Conservation (phyloP, 805 yeast genomes). For the Candida wancherniae region DNA sequence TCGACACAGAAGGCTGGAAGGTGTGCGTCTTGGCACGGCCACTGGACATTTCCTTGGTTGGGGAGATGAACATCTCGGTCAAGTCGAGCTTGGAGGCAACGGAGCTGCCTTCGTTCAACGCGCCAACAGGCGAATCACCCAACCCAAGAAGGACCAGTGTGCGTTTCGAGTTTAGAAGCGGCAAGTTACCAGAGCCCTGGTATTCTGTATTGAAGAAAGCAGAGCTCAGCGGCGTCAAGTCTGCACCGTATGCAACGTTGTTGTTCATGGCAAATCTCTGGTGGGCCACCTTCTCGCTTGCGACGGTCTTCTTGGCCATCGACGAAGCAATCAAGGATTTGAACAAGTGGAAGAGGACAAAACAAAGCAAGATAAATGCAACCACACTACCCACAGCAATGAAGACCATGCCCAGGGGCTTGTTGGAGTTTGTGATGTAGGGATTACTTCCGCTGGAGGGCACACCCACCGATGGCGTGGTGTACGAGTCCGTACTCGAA, state of each 20-base stretch:
- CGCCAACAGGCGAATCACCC: slow-evolving; percentile 10
- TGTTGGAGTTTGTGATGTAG: slow-evolving; percentile 44
- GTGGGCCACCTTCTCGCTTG: slow-evolving; percentile 27
- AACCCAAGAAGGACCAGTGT: slow-evolving; percentile 19
- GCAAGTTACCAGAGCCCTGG: slow-evolving; percentile 28
- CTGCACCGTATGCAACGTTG: slow-evolving; percentile 25
- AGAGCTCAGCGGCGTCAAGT: slow-evolving; percentile 1
- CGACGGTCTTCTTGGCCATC: slow-evolving; percentile 44
- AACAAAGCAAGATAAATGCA: slow-evolving; percentile 51
- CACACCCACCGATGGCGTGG: slow-evolving; percentile 48
- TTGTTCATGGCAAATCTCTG: slow-evolving; percentile 30
- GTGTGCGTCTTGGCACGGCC: slow-evolving; percentile 29
- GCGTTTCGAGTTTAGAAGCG: slow-evolving; percentile 25
- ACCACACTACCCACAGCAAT: slow-evolving; percentile 73
- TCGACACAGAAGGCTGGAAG: slow-evolving; percentile 18
- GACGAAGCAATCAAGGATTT: slow-evolving; percentile 46
- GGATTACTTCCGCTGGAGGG: slow-evolving; percentile 67
- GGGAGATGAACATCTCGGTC: slow-evolving; percentile 64
- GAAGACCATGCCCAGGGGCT: slow-evolving; percentile 76
- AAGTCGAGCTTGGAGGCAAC: slow-evolving; percentile 35
- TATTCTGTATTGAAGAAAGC: slow-evolving; percentile 12
- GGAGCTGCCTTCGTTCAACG: slow-evolving; percentile 2
- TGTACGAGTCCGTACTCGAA: slow-evolving; percentile 20
- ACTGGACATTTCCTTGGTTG: slow-evolving; percentile 67
- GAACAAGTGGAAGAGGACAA: slow-evolving; percentile 49